Conservation (phyloP, 306 rosid species). For the Castanospermum australe region DNA sequence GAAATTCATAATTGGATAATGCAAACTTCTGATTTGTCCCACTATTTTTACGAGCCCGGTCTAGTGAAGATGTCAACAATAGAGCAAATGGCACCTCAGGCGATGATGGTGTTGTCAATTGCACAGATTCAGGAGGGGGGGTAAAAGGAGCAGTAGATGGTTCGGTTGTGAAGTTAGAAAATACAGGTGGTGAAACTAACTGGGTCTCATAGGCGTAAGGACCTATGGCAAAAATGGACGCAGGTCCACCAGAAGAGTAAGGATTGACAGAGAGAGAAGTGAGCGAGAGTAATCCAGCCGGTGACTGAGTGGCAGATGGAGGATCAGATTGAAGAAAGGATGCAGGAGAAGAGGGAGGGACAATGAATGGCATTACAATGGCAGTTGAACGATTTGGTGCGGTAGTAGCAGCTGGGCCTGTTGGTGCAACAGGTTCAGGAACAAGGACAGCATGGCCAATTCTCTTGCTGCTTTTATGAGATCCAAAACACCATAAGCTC, state of each 20-base stretch:
- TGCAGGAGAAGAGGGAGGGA: constrained; percentile 85
- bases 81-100: constrained; percentile 92
- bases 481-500: constrained; percentile 80
- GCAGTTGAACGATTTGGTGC: constrained; percentile 51
- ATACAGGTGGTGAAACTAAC: constrained; percentile 82
- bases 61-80: constrained; percentile 64
- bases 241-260: constrained; percentile 62
- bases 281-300: constrained; percentile 62
- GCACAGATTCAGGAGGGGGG: constrained; percentile 86
- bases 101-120: constrained; percentile 77
- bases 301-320: constrained; percentile 66
- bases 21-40: constrained; percentile 57
- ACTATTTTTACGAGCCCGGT: constrained; percentile 43
- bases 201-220: constrained; percentile 88
- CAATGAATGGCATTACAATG: constrained; percentile 63
- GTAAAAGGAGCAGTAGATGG: constrained; percentile 83
- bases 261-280: constrained; percentile 54
- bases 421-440: constrained; percentile 60
- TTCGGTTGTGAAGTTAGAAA: constrained; percentile 74
- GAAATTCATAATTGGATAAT: constrained; percentile 61
- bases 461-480: constrained; percentile 64
- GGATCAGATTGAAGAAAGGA: constrained; percentile 76
- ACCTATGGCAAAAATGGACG: constrained; percentile 68
- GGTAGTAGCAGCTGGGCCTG: constrained; percentile 44
- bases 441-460: constrained; percentile 72